Conservation (phyloP, 441 rosid species). For the Breynia disticha region DNA sequence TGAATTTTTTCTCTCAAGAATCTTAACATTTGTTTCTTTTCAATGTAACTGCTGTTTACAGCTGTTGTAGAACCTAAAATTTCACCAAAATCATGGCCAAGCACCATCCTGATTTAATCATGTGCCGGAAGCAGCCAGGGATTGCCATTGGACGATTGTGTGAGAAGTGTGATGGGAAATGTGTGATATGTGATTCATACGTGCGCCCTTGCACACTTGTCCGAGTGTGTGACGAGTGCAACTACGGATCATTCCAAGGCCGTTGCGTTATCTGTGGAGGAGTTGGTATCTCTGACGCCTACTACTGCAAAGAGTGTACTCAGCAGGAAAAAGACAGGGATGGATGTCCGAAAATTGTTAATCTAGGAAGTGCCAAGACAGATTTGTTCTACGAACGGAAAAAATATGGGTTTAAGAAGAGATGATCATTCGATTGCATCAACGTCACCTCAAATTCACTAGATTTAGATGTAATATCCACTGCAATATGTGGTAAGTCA, state of each 20-base stretch:
- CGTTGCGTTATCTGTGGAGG: conserved; percentile 89
- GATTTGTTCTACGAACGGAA: conserved; percentile 78
- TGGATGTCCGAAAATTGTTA: conserved; percentile 83
- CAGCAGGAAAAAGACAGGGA: conserved; percentile 88
- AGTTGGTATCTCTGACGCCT: conserved; percentile 84
- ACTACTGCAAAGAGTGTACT: conserved; percentile 80
- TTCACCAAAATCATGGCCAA: conserved; percentile 47
- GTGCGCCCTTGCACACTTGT: conserved; percentile 91
- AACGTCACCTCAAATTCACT: neutral
- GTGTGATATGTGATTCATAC: conserved; percentile 74
- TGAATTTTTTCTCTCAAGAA: too few species aligned
- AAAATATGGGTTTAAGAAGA: conserved; percentile 74
- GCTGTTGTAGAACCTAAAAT: conserved; percentile 4
- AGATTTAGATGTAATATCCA: neutral
- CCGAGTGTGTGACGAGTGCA: conserved; percentile 86
- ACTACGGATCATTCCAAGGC: conserved; percentile 87
- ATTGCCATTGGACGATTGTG: conserved; percentile 81
- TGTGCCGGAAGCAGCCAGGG: conserved; percentile 91
- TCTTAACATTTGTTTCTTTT: neutral
- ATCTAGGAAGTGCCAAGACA: conserved; percentile 76
- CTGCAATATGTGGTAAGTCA: neutral
- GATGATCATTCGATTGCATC: conserved; percentile 20
- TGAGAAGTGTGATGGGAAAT: conserved; percentile 83
- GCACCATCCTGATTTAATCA: conserved; percentile 90
- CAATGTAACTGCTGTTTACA: conserved; percentile 3